Conservation (phyloP, 306 rosid genomes). For the Quercus ilex region DNA sequence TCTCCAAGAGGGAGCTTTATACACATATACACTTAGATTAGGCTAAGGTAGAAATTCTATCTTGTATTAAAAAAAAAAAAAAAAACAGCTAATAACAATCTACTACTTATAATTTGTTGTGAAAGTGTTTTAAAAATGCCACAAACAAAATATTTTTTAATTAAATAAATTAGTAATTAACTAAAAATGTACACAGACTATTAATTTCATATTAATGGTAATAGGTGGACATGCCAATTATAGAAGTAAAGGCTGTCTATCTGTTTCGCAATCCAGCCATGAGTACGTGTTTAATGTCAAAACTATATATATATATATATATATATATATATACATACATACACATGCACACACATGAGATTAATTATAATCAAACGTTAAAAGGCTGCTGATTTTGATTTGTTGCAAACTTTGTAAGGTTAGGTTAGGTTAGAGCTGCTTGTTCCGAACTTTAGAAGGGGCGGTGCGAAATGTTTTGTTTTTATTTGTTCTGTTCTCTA, state of each 20-base stretch:
- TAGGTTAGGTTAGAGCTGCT: not conserved
- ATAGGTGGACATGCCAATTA: not conserved
- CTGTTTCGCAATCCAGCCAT: not conserved
- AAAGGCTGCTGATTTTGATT: conserved; percentile 24
- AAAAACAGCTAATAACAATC: too few relatives aligned
- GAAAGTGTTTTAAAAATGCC: not conserved
- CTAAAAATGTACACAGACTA: not conserved
- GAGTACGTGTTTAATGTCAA: not conserved
- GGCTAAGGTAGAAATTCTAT: too few relatives aligned
- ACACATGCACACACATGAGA: too few relatives aligned
- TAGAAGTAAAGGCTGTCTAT: not conserved
- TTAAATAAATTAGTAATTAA: not conserved
- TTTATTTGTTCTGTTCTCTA: too few relatives aligned
- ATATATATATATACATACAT: too few relatives aligned
- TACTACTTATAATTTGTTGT: not conserved
- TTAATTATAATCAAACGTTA: too few relatives aligned
- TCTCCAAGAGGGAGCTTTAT: fast-evolving
- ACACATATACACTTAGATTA: too few relatives aligned
- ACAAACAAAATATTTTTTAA: not conserved
- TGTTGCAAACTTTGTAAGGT: conserved; percentile 8
- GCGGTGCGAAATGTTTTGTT: too few relatives aligned
- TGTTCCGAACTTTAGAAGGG: not conserved
- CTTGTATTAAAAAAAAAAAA: too few relatives aligned
- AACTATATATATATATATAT: not conserved
- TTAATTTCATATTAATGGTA: not conserved